Percentiles rank a stretch among this genome's conserved stretches.
Evolutionary conservation across 2,329 filamentous ascomycete genomes (phyloP).

Genomic region (Hypoxylon sp.): DNA sequence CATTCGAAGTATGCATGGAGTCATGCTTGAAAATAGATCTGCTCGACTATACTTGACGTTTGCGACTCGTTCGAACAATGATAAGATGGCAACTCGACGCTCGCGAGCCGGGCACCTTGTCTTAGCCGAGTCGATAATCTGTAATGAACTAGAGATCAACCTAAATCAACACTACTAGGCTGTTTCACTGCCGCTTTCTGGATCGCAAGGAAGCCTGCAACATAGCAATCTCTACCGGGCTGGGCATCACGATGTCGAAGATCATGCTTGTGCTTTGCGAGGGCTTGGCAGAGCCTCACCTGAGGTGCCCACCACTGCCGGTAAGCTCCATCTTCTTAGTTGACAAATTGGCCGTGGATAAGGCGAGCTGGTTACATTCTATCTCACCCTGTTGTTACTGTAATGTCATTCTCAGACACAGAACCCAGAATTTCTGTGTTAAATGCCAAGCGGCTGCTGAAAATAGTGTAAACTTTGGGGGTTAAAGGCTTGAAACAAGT

Average conservation of each 20-base stretch:
- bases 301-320: slow-evolving; percentile 19
- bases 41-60: slow-evolving; percentile 40
- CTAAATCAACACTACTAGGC: slow-evolving; percentile 24
- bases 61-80: slow-evolving; percentile 7
- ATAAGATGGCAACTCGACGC: slow-evolving; percentile 40
- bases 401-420: slow-evolving; percentile 6
- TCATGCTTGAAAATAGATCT: slow-evolving; percentile 35
- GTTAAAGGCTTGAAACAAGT: slow-evolving; percentile 37
- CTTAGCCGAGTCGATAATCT: slow-evolving; percentile 33
- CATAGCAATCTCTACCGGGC: slow-evolving; percentile 37
- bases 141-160: slow-evolving; percentile 34
- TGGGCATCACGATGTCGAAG: slow-evolving; percentile 34
- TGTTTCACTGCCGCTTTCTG: slow-evolving; percentile 40
- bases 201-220: slow-evolving; percentile 19
- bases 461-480: slow-evolving; percentile 27
- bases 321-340: slow-evolving; percentile 23
- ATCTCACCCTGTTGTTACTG: neutral
- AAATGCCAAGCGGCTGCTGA: slow-evolving; percentile 9
- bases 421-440: slow-evolving; percentile 1
- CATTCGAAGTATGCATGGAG: slow-evolving; percentile 23
- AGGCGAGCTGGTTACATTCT: neutral
- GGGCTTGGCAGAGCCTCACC: slow-evolving; percentile 45
- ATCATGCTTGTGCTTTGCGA: slow-evolving; percentile 38
- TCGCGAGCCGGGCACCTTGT: slow-evolving; percentile 36
- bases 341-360: slow-evolving; percentile 20